Base-by-base conservation (phyloP, 2,329 filamentous ascomycete genomes). In the Nannizzia gypsea region DNA sequence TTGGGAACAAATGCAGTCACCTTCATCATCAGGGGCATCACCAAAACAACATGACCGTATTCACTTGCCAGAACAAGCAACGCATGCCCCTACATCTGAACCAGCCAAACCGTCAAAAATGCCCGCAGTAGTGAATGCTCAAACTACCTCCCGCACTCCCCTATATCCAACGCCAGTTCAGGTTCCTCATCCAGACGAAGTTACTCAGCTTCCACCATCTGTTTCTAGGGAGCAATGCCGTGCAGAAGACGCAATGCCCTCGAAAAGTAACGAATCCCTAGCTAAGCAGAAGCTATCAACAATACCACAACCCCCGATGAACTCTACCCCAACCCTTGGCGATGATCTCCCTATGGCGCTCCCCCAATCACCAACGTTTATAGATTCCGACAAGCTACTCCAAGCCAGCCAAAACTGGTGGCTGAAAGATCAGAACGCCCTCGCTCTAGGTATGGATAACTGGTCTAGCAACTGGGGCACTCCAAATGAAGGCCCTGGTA, bases 321-420 rank as follows among this genome's bases (percentile, higher is more conserved):
- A 40, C 31, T 24, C 54, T 20, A 13, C 38, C 9, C 38, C 38
- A 26, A 13, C 31, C n/a, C 11, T 24, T n/a, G 26, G 34, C 17
- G 20, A 26, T 11, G 54, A 56, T 24, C 8, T 42, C 8, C 24
- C 31, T 24, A 22, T 42, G 24, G 31, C 52, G 13, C 17, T 55
- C 4, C 61, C 61, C 22, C 61, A 63, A 59, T 40, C 57, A 9
- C 56, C 62, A 6, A 22, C 46, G 57, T 85, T 86, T 62, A 81
- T 82, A 24, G 80, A 79, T 6, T 76, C 84, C 0, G 82, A 85
- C 38, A 80, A 81, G 50, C 70, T 87, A 3, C 77, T 86, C 2
- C 78, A 81, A 52, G 83, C 86, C 56, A 82, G 80, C 55, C 82
- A 85, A 62, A 81, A 86, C 65, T 84, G 81, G 82, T 85, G 83